Evolutionary conservation across 768 basidiomycete genomes (phyloP).

Genomic region (Termitomyces sp.): DNA sequence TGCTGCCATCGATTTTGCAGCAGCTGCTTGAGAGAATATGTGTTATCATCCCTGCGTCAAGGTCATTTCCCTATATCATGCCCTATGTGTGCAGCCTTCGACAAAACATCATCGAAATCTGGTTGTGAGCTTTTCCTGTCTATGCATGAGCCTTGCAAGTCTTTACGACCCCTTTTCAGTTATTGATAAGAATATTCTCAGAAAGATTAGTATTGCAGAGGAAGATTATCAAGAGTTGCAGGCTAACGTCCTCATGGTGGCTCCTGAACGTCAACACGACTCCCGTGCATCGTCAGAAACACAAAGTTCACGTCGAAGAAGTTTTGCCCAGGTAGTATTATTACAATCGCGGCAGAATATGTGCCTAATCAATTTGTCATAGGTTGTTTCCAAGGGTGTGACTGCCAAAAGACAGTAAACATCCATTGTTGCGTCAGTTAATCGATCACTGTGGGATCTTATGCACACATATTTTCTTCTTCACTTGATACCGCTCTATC

Average conservation of each 20-base stretch:
- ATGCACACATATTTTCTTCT: background rate
- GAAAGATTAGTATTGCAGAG: constrained; percentile 37
- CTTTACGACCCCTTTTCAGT: constrained; percentile 18
- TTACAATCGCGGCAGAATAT: background rate
- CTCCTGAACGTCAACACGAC: constrained; percentile 32
- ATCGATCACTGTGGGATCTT: background rate
- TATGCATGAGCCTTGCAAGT: background rate
- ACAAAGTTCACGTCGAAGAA: constrained; percentile 42
- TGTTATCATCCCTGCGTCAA: constrained; percentile 41
- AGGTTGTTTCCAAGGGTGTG: background rate
- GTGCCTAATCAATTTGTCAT: background rate
- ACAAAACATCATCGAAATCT: constrained; percentile 14
- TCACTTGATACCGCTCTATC: background rate
- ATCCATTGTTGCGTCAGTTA: background rate
- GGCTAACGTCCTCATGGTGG: constrained; percentile 34
- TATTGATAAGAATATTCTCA: constrained; percentile 30
- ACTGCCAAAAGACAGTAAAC: background rate
- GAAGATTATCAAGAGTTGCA: constrained; percentile 42
- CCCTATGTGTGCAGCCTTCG: constrained; percentile 41
- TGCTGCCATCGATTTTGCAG: constrained; percentile 55
- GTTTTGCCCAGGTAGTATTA: constrained; percentile 46
- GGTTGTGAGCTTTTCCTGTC: background rate
- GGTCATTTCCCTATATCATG: constrained; percentile 57
- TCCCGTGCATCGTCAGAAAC: constrained; percentile 56
- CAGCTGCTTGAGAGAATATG: constrained; percentile 39